phyloP scores from a whole-genome alignment of 2,329 filamentous ascomycete species.

The Epicoccum sorghinum region DNA sequence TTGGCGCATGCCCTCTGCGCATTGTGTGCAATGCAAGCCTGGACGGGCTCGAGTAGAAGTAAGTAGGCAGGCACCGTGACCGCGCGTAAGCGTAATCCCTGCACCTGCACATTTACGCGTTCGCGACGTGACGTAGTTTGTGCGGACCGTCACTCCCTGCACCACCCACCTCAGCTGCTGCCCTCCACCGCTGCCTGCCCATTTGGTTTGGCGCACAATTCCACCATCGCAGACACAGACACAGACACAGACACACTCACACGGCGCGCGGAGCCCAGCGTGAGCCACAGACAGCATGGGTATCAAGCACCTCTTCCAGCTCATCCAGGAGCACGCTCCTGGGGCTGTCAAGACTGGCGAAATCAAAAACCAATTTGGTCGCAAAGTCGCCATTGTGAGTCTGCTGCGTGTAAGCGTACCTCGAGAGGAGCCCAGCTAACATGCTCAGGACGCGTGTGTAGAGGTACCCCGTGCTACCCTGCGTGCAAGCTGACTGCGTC shows the following conservation, averaged over 20 bases:
- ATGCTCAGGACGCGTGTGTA: constrained; percentile 54
- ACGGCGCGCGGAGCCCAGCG: neutral
- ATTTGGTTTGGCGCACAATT: too few relatives aligned
- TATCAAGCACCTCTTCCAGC: constrained; percentile 54
- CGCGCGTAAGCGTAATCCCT: constrained; percentile 38
- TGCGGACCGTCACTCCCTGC: constrained; percentile 19
- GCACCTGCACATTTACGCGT: constrained; percentile 23
- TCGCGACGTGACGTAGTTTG: constrained; percentile 36
- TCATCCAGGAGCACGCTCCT: constrained; percentile 80
- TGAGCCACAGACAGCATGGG: constrained; percentile 37
- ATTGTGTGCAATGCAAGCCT: too few relatives aligned
- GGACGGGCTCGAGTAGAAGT: too few relatives aligned
- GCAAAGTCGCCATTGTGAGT: constrained; percentile 94
- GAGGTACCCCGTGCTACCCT: neutral
- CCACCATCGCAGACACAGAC: neutral
- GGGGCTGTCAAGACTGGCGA: constrained; percentile 94
- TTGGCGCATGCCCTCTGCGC: too few relatives aligned
- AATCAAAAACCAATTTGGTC: constrained; percentile 98
- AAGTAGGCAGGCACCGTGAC: constrained; percentile 24
- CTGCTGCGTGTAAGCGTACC: neutral
- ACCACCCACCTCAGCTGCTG: constrained; percentile 6
- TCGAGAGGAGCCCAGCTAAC: constrained; percentile 23
- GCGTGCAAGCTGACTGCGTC: constrained; percentile 18
- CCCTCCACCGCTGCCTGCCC: too few relatives aligned
- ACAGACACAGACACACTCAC: too few relatives aligned